Conservation (phyloP, 2,329 filamentous ascomycete species). For the Thyridium curvatum region DNA sequence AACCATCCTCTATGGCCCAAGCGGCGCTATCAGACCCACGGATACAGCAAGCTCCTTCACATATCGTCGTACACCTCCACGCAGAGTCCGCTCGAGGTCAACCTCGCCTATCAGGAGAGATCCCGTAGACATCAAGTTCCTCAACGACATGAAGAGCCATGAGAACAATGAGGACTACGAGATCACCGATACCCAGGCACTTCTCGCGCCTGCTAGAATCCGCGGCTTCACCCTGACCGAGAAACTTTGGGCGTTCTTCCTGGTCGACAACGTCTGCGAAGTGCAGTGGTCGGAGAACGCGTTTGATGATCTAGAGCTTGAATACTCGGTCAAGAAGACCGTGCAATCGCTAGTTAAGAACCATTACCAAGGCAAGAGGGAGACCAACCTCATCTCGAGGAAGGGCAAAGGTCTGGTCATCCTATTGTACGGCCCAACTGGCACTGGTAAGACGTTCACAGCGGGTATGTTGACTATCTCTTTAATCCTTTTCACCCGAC, state of each 20-base stretch:
- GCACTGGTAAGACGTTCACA: slow-evolving; percentile 31
- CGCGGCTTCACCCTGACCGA: slow-evolving; percentile 15
- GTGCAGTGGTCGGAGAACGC: slow-evolving; percentile 19
- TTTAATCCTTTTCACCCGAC: no score
- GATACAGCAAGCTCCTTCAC: slow-evolving; percentile 15
- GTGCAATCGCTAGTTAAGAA: slow-evolving; percentile 19
- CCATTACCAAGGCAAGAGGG: neutral
- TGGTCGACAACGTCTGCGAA: slow-evolving; percentile 12
- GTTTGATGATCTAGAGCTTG: slow-evolving; percentile 22
- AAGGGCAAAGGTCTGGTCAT: slow-evolving; percentile 15
- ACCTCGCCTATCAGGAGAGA: slow-evolving; percentile 9
- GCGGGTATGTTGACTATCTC: slow-evolving; percentile 9
- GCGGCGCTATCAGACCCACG: slow-evolving; percentile 14
- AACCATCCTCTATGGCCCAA: no score
- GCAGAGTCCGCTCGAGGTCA: neutral
- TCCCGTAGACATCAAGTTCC: slow-evolving; percentile 10
- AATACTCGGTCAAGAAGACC: slow-evolving; percentile 18
- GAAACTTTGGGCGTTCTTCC: slow-evolving; percentile 22
- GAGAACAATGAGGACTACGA: slow-evolving; percentile 3
- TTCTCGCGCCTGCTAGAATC: slow-evolving; percentile 11
- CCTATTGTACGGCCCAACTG: slow-evolving; percentile 21
- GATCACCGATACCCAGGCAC: slow-evolving; percentile 12
- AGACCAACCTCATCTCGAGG: slow-evolving; percentile 8
- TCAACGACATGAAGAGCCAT: slow-evolving; percentile 5
- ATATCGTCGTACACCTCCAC: slow-evolving; percentile 2